Percentiles rank a stretch among this genome's conserved stretches.
These are phyloP conservation scores for Ajuga chamaepitys DNA, from an alignment of 257 asterid species.

Conservation along the genomic window DNA sequence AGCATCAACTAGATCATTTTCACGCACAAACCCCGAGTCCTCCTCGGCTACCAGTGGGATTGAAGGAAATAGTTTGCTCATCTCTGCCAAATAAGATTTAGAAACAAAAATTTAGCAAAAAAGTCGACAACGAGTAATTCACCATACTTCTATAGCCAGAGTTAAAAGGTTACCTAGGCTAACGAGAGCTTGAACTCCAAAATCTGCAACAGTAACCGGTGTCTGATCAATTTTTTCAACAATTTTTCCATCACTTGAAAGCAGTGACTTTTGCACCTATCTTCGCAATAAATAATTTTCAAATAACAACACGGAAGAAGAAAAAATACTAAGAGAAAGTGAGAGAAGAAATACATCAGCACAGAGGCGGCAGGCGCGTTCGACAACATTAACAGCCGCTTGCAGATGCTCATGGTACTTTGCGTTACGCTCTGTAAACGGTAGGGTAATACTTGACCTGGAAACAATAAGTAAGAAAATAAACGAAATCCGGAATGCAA, in stretches of 20 bases:
- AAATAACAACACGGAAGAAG: neutral
- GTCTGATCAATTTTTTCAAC: slow-evolving; percentile 71
- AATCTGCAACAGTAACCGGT: slow-evolving; percentile 93
- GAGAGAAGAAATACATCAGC: slow-evolving; percentile 44
- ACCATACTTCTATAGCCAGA: neutral
- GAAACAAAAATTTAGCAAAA: neutral
- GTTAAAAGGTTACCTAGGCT: slow-evolving; percentile 58
- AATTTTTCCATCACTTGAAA: slow-evolving; percentile 49
- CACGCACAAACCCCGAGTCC: slow-evolving; percentile 73
- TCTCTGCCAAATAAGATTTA: slow-evolving; percentile 38
- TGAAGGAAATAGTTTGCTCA: slow-evolving; percentile 65
- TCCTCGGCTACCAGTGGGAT: slow-evolving; percentile 96
- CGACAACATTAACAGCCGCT: slow-evolving; percentile 76
- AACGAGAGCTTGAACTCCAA: slow-evolving; percentile 94
- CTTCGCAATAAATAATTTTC: slow-evolving; percentile 11
- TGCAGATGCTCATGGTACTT: slow-evolving; percentile 61
- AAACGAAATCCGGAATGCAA: slow-evolving; percentile 4
- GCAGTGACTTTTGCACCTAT: slow-evolving; percentile 75
- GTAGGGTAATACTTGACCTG: slow-evolving; percentile 60
- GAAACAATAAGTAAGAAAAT: slow-evolving; percentile 3
- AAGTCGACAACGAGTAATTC: neutral
- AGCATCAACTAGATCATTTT: slow-evolving; percentile 65
- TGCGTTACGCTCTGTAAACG: slow-evolving; percentile 51
- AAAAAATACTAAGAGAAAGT: neutral
- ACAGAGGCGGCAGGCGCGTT: slow-evolving; percentile 87